These are phyloP conservation scores for Phoma sp. DNA, from an alignment of 2,329 filamentous ascomycete species.

Conservation along the genomic window DNA sequence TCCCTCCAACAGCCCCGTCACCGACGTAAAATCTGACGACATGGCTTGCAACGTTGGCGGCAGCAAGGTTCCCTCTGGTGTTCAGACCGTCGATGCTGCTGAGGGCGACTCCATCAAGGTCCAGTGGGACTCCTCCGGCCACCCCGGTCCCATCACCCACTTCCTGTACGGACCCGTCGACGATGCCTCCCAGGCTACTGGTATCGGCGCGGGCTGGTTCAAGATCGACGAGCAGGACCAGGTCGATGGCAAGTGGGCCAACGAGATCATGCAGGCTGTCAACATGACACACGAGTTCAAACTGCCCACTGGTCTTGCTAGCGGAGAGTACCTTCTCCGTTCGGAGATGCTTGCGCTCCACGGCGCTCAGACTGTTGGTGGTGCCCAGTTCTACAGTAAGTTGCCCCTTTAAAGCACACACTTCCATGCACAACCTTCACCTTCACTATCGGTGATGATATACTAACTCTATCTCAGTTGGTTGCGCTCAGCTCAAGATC, in stretches of 20 bases:
- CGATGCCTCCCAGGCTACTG: conserved; percentile 55
- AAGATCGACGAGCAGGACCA: conserved; percentile 47
- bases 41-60: conserved; percentile 47
- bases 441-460: no score
- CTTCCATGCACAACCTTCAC: no score
- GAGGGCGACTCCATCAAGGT: conserved; percentile 45
- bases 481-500: conserved; percentile 56
- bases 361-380: conserved; percentile 44
- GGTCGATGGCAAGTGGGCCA: conserved; percentile 42
- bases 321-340: conserved; percentile 52
- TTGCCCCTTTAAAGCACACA: no score
- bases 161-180: conserved; percentile 58
- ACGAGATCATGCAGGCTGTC: conserved; percentile 46
- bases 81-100: conserved; percentile 36
- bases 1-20: conserved; percentile 43
- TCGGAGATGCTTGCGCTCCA: conserved; percentile 58
- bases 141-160: conserved; percentile 47
- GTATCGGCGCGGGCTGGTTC: conserved; percentile 46
- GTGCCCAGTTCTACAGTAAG: conserved; percentile 55
- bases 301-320: conserved; percentile 50
- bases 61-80: conserved; percentile 36
- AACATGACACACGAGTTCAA: conserved; percentile 49
- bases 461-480: conserved; percentile 4
- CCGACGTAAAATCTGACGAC: conserved; percentile 40
- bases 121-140: conserved; percentile 42